phyloP scores from a whole-genome alignment of 495 filamentous ascomycete species.

The Lophiostoma macrostomum region DNA sequence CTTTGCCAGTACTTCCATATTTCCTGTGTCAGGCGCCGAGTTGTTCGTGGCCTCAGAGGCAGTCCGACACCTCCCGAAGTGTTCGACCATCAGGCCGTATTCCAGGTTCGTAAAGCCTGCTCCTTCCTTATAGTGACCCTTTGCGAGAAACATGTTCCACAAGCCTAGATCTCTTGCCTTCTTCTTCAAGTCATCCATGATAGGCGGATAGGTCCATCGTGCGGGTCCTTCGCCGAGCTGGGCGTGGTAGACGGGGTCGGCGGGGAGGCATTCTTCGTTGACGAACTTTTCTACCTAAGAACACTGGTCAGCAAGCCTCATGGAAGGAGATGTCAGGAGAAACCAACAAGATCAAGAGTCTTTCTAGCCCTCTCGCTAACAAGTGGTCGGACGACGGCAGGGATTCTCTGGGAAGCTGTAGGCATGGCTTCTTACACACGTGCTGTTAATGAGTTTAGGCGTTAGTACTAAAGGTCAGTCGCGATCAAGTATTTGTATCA shows the following conservation, averaged over 20 bases:
- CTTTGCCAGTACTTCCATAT: slow-evolving; percentile 94
- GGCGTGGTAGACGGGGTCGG: slow-evolving; percentile 68
- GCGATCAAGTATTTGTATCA: slow-evolving; percentile 4
- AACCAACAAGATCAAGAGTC: slow-evolving; percentile 56
- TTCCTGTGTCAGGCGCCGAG: slow-evolving; percentile 87
- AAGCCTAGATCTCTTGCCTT: slow-evolving; percentile 74
- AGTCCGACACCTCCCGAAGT: slow-evolving; percentile 72
- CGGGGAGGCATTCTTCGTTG: slow-evolving; percentile 77
- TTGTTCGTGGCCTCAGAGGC: slow-evolving; percentile 91
- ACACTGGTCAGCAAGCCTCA: slow-evolving; percentile 5
- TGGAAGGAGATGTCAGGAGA: neutral
- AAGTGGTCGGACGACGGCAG: slow-evolving; percentile 28
- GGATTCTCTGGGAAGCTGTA: slow-evolving; percentile 32
- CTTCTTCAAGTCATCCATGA: slow-evolving; percentile 79
- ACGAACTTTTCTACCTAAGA: slow-evolving; percentile 78
- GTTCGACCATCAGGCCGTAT: slow-evolving; percentile 91
- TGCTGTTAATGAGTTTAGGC: neutral
- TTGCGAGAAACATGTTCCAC: slow-evolving; percentile 94
- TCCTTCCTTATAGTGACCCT: slow-evolving; percentile 83
- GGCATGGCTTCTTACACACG: slow-evolving; percentile 13
- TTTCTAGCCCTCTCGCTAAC: slow-evolving; percentile 75
- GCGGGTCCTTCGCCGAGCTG: slow-evolving; percentile 68
- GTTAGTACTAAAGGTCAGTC: slow-evolving; percentile 4
- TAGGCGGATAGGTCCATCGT: slow-evolving; percentile 70
- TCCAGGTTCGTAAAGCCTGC: slow-evolving; percentile 88